Percentiles rank a stretch among this genome's conserved stretches.
Conservation (phyloP, 108 stramenopile genomes). For the Skeletonema tropicum region DNA sequence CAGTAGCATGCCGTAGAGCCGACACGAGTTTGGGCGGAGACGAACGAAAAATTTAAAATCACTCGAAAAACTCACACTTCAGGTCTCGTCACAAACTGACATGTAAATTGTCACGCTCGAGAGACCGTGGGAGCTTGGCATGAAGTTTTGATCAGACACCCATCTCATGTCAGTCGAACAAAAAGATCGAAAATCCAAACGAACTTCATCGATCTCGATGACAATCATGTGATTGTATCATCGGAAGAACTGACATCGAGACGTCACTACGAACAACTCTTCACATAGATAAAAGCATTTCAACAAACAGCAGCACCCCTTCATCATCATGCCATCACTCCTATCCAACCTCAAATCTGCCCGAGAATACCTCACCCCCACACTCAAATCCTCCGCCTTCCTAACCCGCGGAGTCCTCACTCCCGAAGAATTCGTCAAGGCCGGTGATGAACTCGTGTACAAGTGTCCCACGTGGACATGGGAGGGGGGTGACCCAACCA, state of each 20-base stretch:
- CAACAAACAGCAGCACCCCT: background rate
- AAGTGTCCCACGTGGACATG: constrained; percentile 95
- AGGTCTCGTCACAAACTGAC: too few relatives aligned
- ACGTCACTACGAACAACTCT: too few relatives aligned
- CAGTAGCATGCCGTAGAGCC: too few relatives aligned
- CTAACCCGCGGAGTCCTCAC: constrained; percentile 92
- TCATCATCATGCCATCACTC: constrained; percentile 42
- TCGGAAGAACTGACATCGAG: too few relatives aligned
- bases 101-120: background rate
- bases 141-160: background rate
- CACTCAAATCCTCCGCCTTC: constrained; percentile 85
- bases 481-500: constrained; percentile 77
- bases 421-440: constrained; percentile 92
- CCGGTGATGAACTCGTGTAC: constrained; percentile 93
- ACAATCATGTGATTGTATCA: too few relatives aligned
- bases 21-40: too few relatives aligned
- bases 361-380: constrained; percentile 90
- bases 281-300: too few relatives aligned
- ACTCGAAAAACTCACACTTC: too few relatives aligned
- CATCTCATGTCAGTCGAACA: background rate
- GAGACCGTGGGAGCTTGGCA: too few relatives aligned
- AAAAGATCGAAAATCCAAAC: too few relatives aligned
- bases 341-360: constrained; percentile 66
- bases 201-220: too few relatives aligned
- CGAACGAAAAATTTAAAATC: too few relatives aligned